A percentile compares a stretch with the other conserved stretches of the same genome.
phyloP scores from a whole-genome alignment of 2,329 filamentous ascomycete species.

The Apiospora pterosperma region DNA sequence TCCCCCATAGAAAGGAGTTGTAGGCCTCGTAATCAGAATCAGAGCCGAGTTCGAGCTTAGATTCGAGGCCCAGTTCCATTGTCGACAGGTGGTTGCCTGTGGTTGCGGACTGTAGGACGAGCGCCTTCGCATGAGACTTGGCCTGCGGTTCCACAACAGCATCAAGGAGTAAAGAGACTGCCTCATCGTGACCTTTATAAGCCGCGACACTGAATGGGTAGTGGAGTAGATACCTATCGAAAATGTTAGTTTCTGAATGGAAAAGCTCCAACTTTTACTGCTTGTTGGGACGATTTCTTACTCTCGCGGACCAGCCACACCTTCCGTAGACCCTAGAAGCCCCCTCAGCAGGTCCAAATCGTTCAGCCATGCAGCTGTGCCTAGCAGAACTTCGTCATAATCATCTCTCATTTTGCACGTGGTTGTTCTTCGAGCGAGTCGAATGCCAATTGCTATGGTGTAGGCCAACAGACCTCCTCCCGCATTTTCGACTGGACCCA shows the following conservation, averaged over 20 bases:
- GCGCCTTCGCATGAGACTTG: neutral
- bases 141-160: neutral
- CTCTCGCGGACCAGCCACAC: neutral
- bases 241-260: neutral
- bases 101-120: neutral
- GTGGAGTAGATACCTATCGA: neutral
- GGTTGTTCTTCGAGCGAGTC: neutral
- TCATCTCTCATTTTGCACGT: neutral
- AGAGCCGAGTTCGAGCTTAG: too few species aligned
- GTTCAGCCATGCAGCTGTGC: neutral
- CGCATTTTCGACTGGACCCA: neutral
- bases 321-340: neutral
- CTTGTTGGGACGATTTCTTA: neutral
- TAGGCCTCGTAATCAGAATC: neutral
- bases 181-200: neutral
- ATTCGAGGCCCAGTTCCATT: neutral
- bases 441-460: neutral
- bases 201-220: neutral
- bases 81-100: neutral
- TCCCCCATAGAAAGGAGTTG: accelerated
- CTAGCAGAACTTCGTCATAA: neutral
- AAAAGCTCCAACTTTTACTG: too few species aligned
- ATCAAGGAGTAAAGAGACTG: neutral
- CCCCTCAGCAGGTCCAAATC: neutral
- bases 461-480: neutral